Base-by-base conservation (phyloP, 495 filamentous ascomycete genomes). In the Aspergillus olivimuriae region DNA sequence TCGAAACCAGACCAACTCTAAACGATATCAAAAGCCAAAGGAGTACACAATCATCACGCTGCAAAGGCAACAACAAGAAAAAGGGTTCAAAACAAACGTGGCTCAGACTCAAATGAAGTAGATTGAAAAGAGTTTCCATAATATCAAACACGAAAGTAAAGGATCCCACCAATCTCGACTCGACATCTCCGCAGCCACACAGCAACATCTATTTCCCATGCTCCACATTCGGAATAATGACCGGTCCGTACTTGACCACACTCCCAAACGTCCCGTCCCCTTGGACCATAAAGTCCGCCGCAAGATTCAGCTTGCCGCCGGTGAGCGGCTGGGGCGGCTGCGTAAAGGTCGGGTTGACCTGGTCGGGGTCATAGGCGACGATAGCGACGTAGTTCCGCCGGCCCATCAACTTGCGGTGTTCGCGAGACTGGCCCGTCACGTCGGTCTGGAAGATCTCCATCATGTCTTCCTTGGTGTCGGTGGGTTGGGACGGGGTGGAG, bases 391-490 rank as follows among this genome's bases (percentile, higher is more conserved):
- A 98, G 52, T 96, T 97, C 26, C 92, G 68, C 19, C 94, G 66
- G 3, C 80, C 88, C 92, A 97, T 97, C 24, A 98, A 74, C 55
- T 88, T 85, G 60, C 87, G 86, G 50, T 85, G 69, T 65, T 98
- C 92, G 18, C 94, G 73, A 1, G 80, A 67, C 20, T 78, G 69
- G 11, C 94, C 90, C 39, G 78, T 84, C 14, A 91, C 86, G 53
- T 98, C 92, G 6, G 76, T 82, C 59, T 90, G 83, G 76, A 98
- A 98, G 50, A 98, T 87, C 68, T 98, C 92, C 82, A 97, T 89
- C 92, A 98, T 98, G 60, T 98, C 92, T 64, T 98, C 92, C 62
- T 98, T 98, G 28, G 92, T 98, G 58, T 98, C 92, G 17, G 65
- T 66, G 0, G 70, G 69, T 18, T 66, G 60, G 15, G 55, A 55